Conservation (phyloP, 495 filamentous ascomycete species). For the Aspergillus baeticus region DNA sequence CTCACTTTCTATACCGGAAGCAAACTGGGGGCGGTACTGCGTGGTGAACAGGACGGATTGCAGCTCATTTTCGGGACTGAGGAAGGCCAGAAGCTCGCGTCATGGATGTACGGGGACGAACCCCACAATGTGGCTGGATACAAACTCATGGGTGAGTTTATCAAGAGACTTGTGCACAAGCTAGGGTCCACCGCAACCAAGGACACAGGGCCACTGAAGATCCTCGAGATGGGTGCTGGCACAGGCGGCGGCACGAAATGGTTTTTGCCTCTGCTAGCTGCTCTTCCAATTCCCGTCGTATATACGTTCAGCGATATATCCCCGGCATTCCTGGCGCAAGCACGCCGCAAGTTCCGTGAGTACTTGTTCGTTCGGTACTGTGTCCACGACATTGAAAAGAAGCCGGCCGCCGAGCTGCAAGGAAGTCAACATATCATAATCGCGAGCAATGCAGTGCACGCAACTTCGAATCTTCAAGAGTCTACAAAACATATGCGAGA, state of each 20-base stretch:
- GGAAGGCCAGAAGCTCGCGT: slow-evolving; percentile 45
- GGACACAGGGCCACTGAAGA: slow-evolving; percentile 27
- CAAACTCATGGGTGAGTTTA: slow-evolving; percentile 45
- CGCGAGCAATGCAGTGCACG: slow-evolving; percentile 50
- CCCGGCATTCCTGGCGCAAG: slow-evolving; percentile 40
- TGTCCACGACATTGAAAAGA: slow-evolving; percentile 46
- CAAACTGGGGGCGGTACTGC: slow-evolving; percentile 40
- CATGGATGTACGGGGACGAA: slow-evolving; percentile 44
- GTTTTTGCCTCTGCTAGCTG: slow-evolving; percentile 35
- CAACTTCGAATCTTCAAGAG: slow-evolving; percentile 36
- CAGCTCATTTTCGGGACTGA: slow-evolving; percentile 47
- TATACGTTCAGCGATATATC: slow-evolving; percentile 53
- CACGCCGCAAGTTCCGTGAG: slow-evolving; percentile 33
- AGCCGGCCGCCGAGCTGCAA: slow-evolving; percentile 29
- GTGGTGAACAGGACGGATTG: slow-evolving; percentile 43
- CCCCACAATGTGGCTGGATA: slow-evolving; percentile 38
- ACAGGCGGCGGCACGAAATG: slow-evolving; percentile 44
- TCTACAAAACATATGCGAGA: slow-evolving; percentile 32
- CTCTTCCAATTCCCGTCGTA: slow-evolving; percentile 36
- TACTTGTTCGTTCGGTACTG: slow-evolving; percentile 47
- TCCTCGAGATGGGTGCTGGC: slow-evolving; percentile 48
- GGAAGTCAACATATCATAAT: slow-evolving; percentile 46
- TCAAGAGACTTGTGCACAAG: slow-evolving; percentile 30
- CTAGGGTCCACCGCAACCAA: slow-evolving; percentile 1
- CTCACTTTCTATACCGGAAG: slow-evolving; percentile 44